Evolutionary conservation across 805 yeast species (phyloP).

Genomic region (Saturnispora dispora): DNA sequence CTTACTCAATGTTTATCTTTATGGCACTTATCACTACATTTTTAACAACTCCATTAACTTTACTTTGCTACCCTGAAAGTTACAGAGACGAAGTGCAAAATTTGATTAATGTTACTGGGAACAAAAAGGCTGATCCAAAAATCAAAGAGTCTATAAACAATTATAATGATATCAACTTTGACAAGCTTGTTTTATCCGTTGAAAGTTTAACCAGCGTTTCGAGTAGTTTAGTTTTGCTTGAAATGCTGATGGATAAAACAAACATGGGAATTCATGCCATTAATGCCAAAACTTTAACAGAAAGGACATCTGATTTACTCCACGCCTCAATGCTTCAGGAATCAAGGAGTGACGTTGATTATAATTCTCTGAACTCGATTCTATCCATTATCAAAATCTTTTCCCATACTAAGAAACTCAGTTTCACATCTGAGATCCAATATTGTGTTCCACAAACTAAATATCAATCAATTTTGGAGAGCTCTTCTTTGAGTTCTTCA

Average conservation of each 20-base stretch:
- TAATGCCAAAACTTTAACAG: slow-evolving; percentile 50
- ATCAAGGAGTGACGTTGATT: slow-evolving; percentile 12
- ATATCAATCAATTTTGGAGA: slow-evolving; percentile 18
- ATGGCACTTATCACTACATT: slow-evolving; percentile 78
- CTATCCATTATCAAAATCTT: slow-evolving; percentile 27
- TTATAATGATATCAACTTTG: slow-evolving; percentile 13
- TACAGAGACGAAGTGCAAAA: slow-evolving; percentile 44
- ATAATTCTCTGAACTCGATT: slow-evolving; percentile 30
- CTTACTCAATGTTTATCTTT: slow-evolving; percentile 71
- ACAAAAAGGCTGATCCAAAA: slow-evolving; percentile 11
- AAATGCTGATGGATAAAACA: slow-evolving; percentile 19
- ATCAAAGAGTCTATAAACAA: not conserved
- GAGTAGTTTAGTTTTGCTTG: slow-evolving; percentile 23
- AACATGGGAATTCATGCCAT: slow-evolving; percentile 37
- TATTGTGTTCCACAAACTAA: slow-evolving; percentile 23
- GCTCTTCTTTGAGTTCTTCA: slow-evolving; percentile 13
- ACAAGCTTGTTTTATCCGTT: slow-evolving; percentile 20
- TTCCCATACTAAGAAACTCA: slow-evolving; percentile 23
- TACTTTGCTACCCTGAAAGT: slow-evolving; percentile 49
- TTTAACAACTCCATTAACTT: slow-evolving; percentile 68
- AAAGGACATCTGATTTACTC: slow-evolving; percentile 59
- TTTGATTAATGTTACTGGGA: slow-evolving; percentile 16
- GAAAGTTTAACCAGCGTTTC: slow-evolving; percentile 24
- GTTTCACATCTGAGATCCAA: slow-evolving; percentile 26
- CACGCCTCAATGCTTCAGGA: slow-evolving; percentile 44